phyloP scores from a whole-genome alignment of 768 basidiomycete species.

The Lentinula raphanica region DNA sequence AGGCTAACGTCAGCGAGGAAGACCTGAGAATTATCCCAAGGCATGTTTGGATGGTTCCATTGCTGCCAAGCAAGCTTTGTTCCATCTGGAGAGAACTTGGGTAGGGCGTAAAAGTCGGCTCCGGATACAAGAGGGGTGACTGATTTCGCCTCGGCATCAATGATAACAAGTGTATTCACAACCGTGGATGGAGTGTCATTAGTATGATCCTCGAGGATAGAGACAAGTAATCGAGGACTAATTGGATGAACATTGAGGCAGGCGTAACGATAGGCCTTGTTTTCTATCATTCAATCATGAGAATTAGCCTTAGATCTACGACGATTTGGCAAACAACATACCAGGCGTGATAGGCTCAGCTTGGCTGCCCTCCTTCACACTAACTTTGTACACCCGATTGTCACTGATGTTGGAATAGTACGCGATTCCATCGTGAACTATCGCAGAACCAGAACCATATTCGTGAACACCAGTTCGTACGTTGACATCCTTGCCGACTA shows the following conservation, averaged over 20 bases:
- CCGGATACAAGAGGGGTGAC: slow-evolving; percentile 45
- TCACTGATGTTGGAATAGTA: slow-evolving; percentile 53
- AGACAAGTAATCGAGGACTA: slow-evolving; percentile 47
- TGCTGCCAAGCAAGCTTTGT: slow-evolving; percentile 46
- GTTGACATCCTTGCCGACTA: slow-evolving; percentile 53
- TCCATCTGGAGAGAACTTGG: slow-evolving; percentile 50
- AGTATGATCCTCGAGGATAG: slow-evolving; percentile 71
- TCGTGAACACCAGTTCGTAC: slow-evolving; percentile 58
- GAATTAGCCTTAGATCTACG: not conserved
- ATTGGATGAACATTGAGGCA: slow-evolving; percentile 55
- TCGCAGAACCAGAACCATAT: slow-evolving; percentile 58
- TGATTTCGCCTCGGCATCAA: slow-evolving; percentile 42
- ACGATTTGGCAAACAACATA: slow-evolving; percentile 20
- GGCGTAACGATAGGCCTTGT: slow-evolving; percentile 54
- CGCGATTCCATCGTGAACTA: slow-evolving; percentile 36
- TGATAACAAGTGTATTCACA: slow-evolving; percentile 51
- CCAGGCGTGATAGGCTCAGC: slow-evolving; percentile 61
- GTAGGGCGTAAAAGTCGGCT: slow-evolving; percentile 67
- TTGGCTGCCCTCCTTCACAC: slow-evolving; percentile 21
- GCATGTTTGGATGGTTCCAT: slow-evolving; percentile 64
- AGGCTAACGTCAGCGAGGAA: slow-evolving; percentile 33
- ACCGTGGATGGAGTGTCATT: slow-evolving; percentile 43
- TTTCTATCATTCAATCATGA: slow-evolving; percentile 14
- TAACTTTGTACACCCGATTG: slow-evolving; percentile 39
- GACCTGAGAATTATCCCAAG: slow-evolving; percentile 52